Conservation (phyloP, 805 yeast species). For the Saccharomycopsis sp. region DNA sequence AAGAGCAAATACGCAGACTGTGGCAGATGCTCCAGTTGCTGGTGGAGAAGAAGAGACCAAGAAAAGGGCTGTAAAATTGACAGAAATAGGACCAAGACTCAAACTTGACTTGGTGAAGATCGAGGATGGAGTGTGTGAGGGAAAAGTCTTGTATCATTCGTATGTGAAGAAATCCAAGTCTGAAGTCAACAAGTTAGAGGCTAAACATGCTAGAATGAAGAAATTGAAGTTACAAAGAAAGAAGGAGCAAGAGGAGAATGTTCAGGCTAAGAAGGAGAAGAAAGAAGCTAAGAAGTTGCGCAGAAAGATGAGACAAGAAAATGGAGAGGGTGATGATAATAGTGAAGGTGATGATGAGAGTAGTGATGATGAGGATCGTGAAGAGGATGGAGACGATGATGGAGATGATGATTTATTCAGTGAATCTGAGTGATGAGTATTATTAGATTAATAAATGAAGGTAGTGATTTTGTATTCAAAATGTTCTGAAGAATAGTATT, state of each 20-base stretch:
- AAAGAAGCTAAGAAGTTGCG: slow-evolving; percentile 70
- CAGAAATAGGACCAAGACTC: slow-evolving; percentile 90
- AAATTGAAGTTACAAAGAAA: slow-evolving; percentile 65
- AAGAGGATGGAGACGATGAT: slow-evolving; percentile 35
- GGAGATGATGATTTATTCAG: slow-evolving; percentile 42
- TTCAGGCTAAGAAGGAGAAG: slow-evolving; percentile 64
- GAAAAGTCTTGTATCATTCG: slow-evolving; percentile 83
- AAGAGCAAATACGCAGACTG: slow-evolving; percentile 23
- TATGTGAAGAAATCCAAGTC: slow-evolving; percentile 53
- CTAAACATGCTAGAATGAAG: slow-evolving; percentile 54
- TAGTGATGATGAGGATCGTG: slow-evolving; percentile 29
- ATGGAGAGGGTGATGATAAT: slow-evolving; percentile 24
- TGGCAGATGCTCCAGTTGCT: slow-evolving; percentile 23
- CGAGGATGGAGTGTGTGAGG: slow-evolving; percentile 86
- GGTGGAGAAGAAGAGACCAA: slow-evolving; percentile 23
- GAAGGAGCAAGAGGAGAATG: slow-evolving; percentile 72
- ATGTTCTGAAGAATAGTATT: no score
- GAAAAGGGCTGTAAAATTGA: slow-evolving; percentile 84
- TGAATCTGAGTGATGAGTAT: slow-evolving; percentile 35
- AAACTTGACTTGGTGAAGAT: slow-evolving; percentile 71
- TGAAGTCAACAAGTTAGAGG: slow-evolving; percentile 58
- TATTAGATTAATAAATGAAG: no score
- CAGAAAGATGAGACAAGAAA: slow-evolving; percentile 46
- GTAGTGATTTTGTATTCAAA: no score
- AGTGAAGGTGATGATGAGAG: slow-evolving; percentile 26